These are phyloP conservation scores for Elymus sibiricus DNA, from an alignment of 176 grass and related monocot genomes.

Conservation along the genomic window DNA sequence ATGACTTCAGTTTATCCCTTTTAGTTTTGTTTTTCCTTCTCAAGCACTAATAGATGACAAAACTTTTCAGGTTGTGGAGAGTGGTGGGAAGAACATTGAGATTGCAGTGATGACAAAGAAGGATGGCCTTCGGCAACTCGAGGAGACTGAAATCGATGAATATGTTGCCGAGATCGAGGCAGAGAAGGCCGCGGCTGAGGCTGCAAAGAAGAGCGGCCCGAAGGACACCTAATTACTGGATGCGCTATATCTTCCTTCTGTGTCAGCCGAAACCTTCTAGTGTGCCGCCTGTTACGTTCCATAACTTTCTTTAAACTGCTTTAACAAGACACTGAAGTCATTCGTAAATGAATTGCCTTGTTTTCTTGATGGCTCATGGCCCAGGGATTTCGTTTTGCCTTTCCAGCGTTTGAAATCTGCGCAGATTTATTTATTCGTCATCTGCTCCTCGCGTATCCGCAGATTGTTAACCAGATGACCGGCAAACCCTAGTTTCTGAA, in stretches of 20 bases:
- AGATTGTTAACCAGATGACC: not conserved
- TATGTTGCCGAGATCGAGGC: constrained; percentile 96
- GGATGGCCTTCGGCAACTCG: constrained; percentile 62
- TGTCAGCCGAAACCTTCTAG: not conserved
- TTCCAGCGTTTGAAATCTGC: not conserved
- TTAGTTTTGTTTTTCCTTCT: not conserved
- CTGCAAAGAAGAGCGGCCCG: constrained; percentile 79
- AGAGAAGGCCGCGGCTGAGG: constrained; percentile 95
- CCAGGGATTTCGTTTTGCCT: not conserved
- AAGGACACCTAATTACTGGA: constrained; percentile 46
- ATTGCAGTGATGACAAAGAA: constrained; percentile 82
- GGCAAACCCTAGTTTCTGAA: not conserved
- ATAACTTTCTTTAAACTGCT: constrained; percentile 21
- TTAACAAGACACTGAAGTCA: not conserved
- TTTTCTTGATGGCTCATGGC: not conserved
- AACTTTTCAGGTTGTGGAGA: constrained; percentile 70
- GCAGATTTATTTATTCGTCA: not conserved
- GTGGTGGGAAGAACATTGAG: constrained; percentile 93
- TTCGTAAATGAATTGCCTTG: not conserved
- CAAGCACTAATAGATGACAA: not conserved
- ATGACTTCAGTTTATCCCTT: not conserved
- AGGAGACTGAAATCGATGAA: constrained; percentile 83
- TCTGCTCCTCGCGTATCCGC: no score
- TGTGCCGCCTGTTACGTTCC: not conserved
- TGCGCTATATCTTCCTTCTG: not conserved